Evolutionary conservation across 106 monocot genomes (phyloP).

Genomic region (Dactylorhiza incarnata): DNA sequence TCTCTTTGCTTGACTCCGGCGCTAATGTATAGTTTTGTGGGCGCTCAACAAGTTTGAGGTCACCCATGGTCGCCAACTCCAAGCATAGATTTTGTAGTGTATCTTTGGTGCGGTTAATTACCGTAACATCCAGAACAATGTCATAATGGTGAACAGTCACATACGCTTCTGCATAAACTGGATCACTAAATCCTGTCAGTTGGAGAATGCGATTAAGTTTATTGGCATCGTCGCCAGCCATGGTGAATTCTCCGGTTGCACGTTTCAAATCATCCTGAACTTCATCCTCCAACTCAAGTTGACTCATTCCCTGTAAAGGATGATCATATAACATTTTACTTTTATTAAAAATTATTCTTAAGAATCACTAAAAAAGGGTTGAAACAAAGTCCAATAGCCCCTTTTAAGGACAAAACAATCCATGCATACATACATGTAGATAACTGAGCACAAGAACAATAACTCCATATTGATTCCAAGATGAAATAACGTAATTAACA

Average conservation of each 20-base stretch:
- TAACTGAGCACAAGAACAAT: no score
- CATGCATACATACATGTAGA: no score
- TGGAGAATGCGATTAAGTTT: slow-evolving; percentile 82
- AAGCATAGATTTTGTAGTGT: slow-evolving; percentile 87
- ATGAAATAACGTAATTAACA: no score
- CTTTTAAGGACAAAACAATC: no score
- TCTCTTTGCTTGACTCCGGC: slow-evolving; percentile 79
- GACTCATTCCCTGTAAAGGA: slow-evolving; percentile 68
- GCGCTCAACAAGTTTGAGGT: slow-evolving; percentile 83
- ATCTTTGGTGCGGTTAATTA: slow-evolving; percentile 79
- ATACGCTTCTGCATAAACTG: slow-evolving; percentile 89
- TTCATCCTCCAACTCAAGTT: slow-evolving; percentile 86
- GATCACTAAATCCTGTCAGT: slow-evolving; percentile 84
- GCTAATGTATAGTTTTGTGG: slow-evolving; percentile 87
- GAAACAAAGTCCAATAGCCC: no score
- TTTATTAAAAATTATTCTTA: no score
- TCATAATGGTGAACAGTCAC: slow-evolving; percentile 91
- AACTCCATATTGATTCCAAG: no score
- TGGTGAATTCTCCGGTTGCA: slow-evolving; percentile 84
- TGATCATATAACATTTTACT: no score
- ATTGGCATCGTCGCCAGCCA: slow-evolving; percentile 72
- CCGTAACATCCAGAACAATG: slow-evolving; percentile 89
- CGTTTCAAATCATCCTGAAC: slow-evolving; percentile 92
- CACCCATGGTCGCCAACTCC: slow-evolving; percentile 90
- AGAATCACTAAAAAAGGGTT: no score